Evolutionary conservation across 2,329 filamentous ascomycete genomes (phyloP), one percentile per base, ranked within the genome.

Genomic region (Teratosphaeriaceae sp.): DNA sequence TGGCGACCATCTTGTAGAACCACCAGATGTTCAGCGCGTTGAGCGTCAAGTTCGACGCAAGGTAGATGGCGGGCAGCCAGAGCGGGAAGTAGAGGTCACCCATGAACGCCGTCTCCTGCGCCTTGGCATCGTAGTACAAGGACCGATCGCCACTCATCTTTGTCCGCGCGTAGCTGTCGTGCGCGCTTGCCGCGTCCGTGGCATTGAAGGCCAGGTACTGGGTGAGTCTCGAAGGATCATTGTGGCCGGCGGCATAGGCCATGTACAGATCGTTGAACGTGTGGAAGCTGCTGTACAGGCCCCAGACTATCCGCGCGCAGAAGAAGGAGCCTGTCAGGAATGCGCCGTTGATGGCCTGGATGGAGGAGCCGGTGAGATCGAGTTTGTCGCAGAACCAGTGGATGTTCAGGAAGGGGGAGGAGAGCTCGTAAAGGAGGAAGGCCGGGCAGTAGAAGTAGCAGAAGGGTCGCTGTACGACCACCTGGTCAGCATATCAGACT

Each of bases 361-460:
- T 65, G 41, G 71, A 73, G 16, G 82, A 80, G 26, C 87, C 87
- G 0, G 87, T 92, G 73, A 88, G 80, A 56, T 79, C 76, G 46
- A 90, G 70, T 70, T 94, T 94, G 67, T 94, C 87, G 66, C 85
- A 86, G 70, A 92, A 92, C 87, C 87, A 94, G 71, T 94, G 87
- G 60, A 90, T 77, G 62, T 94, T 94, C 45, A 92, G 74, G 65
- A 92, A 89, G 6, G 86, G 85, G 3, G 83, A 85, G 20, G 85
- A 89, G 29, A 94, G 76, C 65, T 94, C 87, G 77, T 88, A 94
- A 45, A 92, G 80, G 57, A 94, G 86, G 65, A 94, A 94, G 46
- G 79, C 79, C 44, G 77, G 76, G 44, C 78, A 84, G 65, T 92
- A 94, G 70, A 82, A 89, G 69, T 90, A 89, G 51, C 89, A 74